A percentile compares a stretch with the other conserved stretches of the same genome.
Evolutionary conservation across 106 monocot species (phyloP).

Genomic region (Agapanthus africanus): DNA sequence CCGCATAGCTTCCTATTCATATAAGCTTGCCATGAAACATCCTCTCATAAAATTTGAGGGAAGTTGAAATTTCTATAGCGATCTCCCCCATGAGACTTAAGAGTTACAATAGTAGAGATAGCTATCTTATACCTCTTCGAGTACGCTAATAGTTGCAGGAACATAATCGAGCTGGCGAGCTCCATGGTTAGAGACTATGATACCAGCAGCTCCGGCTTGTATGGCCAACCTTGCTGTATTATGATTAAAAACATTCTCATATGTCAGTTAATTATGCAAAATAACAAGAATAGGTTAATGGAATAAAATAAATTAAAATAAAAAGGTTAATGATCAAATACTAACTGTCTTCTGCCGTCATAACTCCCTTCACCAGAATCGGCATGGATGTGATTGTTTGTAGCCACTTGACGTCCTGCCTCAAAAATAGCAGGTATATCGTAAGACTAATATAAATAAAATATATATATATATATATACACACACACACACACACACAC

Average conservation of each 20-base stretch:
- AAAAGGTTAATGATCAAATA: not conserved
- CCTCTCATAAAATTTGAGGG: too few relatives aligned
- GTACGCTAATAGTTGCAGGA: slow-evolving; percentile 51
- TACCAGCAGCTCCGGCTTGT: slow-evolving; percentile 53
- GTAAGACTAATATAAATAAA: not conserved
- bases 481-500: not conserved
- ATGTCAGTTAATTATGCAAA: not conserved
- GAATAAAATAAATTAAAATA: too few relatives aligned
- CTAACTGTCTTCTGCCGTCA: slow-evolving; percentile 70
- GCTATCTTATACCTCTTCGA: slow-evolving; percentile 83
- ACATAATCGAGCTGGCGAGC: slow-evolving; percentile 75
- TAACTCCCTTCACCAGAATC: slow-evolving; percentile 62
- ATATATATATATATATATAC: not conserved
- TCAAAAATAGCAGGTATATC: slow-evolving; percentile 1
- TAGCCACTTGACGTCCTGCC: slow-evolving; percentile 75
- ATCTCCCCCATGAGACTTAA: too few relatives aligned
- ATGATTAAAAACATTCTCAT: not conserved
- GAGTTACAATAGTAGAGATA: too few relatives aligned
- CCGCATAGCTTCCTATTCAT: too few relatives aligned
- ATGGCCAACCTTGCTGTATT: slow-evolving; percentile 59
- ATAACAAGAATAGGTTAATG: not conserved
- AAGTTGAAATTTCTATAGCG: too few relatives aligned
- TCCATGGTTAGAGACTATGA: slow-evolving; percentile 79
- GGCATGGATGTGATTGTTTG: slow-evolving; percentile 67
- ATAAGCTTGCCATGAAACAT: too few relatives aligned